Evolutionary conservation across 805 yeast species (phyloP).

Genomic region (Ogataea ganodermae): DNA sequence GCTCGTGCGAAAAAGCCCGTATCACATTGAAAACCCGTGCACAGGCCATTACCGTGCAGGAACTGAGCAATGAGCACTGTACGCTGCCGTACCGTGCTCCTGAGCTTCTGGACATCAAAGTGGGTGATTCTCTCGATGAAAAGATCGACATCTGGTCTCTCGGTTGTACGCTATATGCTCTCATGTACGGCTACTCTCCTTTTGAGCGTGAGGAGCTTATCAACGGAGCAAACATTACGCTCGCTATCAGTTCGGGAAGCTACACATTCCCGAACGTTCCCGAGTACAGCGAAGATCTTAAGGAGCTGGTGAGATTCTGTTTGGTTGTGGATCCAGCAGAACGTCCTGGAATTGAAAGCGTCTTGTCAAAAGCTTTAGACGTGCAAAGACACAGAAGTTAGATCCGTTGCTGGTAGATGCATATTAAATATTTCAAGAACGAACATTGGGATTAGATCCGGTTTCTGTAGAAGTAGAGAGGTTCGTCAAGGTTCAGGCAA

Average conservation of each 20-base stretch:
- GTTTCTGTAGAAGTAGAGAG: no score
- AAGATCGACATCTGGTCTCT: conserved; percentile 88
- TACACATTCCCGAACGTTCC: conserved; percentile 57
- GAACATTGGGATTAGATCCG: no score
- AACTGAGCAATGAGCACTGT: conserved; percentile 80
- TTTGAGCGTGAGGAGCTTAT: conserved; percentile 81
- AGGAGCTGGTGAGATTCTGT: conserved; percentile 60
- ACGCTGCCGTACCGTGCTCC: conserved; percentile 90
- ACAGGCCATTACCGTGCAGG: conserved; percentile 76
- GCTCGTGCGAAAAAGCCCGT: conserved; percentile 72
- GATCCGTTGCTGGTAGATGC: no score
- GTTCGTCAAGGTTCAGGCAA: no score
- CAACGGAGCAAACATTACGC: conserved; percentile 76
- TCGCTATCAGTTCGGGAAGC: conserved; percentile 72
- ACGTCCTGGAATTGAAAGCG: conserved; percentile 66
- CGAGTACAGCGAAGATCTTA: conserved; percentile 55
- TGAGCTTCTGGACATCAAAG: conserved; percentile 75
- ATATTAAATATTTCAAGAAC: no score
- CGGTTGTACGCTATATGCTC: conserved; percentile 79
- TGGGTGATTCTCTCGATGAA: conserved; percentile 67
- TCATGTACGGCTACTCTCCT: conserved; percentile 80
- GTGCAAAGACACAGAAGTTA: conserved; percentile 30
- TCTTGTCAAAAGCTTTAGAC: conserved; percentile 52
- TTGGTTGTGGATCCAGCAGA: conserved; percentile 58
- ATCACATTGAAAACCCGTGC: conserved; percentile 56